These are phyloP conservation scores for Crinitomyces ghanaensis DNA, from an alignment of 805 yeast genomes.

Conservation along the genomic window DNA sequence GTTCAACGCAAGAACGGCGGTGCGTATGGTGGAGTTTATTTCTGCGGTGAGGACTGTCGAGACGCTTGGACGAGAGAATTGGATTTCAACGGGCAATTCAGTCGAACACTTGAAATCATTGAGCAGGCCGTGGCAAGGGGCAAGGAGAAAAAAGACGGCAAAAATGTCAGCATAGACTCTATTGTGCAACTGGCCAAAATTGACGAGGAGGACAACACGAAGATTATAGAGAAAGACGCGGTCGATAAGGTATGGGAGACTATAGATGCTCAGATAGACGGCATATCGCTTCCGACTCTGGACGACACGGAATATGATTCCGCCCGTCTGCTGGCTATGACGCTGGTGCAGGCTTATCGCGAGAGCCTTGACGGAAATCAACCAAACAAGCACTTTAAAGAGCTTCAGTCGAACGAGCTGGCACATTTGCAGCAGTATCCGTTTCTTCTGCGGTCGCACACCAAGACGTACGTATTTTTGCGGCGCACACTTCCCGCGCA, in stretches of 20 bases:
- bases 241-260: background rate
- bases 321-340: slow-evolving; percentile 35
- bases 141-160: slow-evolving; percentile 5
- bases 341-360: slow-evolving; percentile 14
- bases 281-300: slow-evolving; percentile 18
- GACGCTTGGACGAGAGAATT: slow-evolving; percentile 24
- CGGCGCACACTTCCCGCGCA: slow-evolving; percentile 27
- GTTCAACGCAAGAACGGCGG: slow-evolving; percentile 8
- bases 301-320: slow-evolving; percentile 43
- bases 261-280: too few species aligned
- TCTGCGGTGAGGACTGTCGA: slow-evolving; percentile 40
- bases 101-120: slow-evolving; percentile 28
- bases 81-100: slow-evolving; percentile 30
- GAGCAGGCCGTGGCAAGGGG: slow-evolving; percentile 24
- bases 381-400: slow-evolving; percentile 24
- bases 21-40: slow-evolving; percentile 37
- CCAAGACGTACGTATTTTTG: slow-evolving; percentile 38
- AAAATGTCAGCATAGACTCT: too few species aligned
- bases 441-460: slow-evolving; percentile 36
- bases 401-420: slow-evolving; percentile 42
- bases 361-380: slow-evolving; percentile 1
- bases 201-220: slow-evolving; percentile 6
- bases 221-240: slow-evolving; percentile 5
- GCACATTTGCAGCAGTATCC: slow-evolving; percentile 38
- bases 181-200: too few species aligned